phyloP scores from a whole-genome alignment of 768 basidiomycete species.

The Sporobolomyces phaffii region DNA sequence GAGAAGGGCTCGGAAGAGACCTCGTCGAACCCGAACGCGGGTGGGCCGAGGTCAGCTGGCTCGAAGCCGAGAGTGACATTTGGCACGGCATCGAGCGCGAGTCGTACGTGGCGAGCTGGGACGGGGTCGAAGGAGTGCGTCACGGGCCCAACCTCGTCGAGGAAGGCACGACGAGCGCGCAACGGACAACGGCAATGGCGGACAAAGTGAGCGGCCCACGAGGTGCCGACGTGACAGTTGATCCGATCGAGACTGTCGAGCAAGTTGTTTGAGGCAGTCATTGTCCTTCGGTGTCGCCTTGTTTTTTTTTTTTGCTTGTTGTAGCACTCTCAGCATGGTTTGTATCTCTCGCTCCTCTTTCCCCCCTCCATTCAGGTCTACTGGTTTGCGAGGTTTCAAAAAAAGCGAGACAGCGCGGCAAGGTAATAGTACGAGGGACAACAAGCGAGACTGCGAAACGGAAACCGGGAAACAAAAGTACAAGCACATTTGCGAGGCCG shows the following conservation, averaged over 20 bases:
- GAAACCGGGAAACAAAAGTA: background rate
- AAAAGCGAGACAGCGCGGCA: too few species aligned
- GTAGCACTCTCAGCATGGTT: background rate
- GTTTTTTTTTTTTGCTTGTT: background rate
- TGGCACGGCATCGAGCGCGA: conserved; percentile 26
- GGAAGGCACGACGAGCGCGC: background rate
- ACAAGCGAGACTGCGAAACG: too few species aligned
- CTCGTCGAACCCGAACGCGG: conserved; percentile 1
- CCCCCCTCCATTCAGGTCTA: too few species aligned
- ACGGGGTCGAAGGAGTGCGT: background rate
- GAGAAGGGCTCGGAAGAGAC: conserved; percentile 46
- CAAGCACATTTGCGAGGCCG: background rate
- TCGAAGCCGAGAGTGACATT: conserved; percentile 3
- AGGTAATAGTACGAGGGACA: too few species aligned
- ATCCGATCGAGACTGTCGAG: too few species aligned
- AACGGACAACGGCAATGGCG: background rate
- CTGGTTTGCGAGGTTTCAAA: too few species aligned
- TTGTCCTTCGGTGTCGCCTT: too few species aligned
- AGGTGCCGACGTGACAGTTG: too few species aligned
- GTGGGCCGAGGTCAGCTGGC: conserved; percentile 24
- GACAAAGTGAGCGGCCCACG: too few species aligned
- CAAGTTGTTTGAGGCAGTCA: too few species aligned
- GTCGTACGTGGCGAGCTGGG: conserved; percentile 10
- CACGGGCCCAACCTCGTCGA: background rate
- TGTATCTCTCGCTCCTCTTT: too few species aligned